These are phyloP conservation scores for Botrytis elliptica DNA, from an alignment of 2,329 filamentous ascomycete genomes.

Conservation along the genomic window DNA sequence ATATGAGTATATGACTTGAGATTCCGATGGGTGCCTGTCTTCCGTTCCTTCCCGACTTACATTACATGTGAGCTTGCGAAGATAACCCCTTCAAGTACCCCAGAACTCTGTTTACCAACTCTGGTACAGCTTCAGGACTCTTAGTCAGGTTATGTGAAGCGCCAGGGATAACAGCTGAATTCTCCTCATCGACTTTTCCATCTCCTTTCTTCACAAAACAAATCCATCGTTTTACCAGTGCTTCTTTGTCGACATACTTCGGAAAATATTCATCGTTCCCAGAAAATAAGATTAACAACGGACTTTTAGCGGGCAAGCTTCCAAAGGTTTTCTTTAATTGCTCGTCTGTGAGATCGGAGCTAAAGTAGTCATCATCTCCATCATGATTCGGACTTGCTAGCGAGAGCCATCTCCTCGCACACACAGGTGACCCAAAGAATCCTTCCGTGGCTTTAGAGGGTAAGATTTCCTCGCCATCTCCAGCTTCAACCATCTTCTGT, in stretches of 20 bases:
- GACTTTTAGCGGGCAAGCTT: conserved; percentile 42
- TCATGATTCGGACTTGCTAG: conserved; percentile 54
- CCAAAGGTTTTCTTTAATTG: conserved; percentile 58
- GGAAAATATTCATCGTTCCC: conserved; percentile 53
- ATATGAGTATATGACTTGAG: background rate
- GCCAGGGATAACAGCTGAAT: conserved; percentile 49
- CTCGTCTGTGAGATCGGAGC: conserved; percentile 56
- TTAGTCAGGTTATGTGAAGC: conserved; percentile 53
- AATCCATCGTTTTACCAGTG: conserved; percentile 50
- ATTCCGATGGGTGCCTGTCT: no score
- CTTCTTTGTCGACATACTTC: conserved; percentile 46
- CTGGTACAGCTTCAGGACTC: conserved; percentile 46
- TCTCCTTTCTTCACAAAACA: conserved; percentile 44
- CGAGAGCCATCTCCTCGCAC: conserved; percentile 58
- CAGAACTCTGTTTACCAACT: conserved; percentile 50
- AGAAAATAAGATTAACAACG: conserved; percentile 50
- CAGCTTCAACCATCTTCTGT: conserved; percentile 44
- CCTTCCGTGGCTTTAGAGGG: conserved; percentile 34
- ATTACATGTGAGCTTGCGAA: conserved; percentile 7
- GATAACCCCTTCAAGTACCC: conserved; percentile 45
- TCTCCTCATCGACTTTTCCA: conserved; percentile 48
- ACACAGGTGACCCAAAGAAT: conserved; percentile 47
- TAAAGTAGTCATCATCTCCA: conserved; percentile 68
- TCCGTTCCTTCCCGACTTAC: background rate
- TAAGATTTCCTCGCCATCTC: conserved; percentile 47